These are phyloP conservation scores for Bipolaris cookei DNA, from an alignment of 2,329 filamentous ascomycete genomes.

Conservation along the genomic window DNA sequence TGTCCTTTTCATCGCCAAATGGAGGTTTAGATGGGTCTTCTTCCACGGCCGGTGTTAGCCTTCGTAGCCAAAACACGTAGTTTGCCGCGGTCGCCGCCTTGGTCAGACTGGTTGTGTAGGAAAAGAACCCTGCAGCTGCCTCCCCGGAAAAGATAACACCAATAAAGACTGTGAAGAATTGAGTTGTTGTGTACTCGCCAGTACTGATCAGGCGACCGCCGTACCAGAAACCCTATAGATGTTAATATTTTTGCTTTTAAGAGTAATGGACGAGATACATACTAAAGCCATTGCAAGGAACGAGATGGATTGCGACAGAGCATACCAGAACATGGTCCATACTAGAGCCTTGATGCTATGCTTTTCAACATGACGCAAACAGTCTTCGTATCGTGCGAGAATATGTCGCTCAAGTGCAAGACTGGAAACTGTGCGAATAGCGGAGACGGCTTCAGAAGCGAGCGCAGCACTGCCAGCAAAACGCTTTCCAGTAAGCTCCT, in stretches of 20 bases:
- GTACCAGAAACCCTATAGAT: slow-evolving; percentile 44
- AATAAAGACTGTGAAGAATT: slow-evolving; percentile 92
- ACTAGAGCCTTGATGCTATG: slow-evolving; percentile 71
- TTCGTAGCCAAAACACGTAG: slow-evolving; percentile 54
- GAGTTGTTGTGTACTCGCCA: slow-evolving; percentile 70
- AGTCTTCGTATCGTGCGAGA: slow-evolving; percentile 67
- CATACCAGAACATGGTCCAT: slow-evolving; percentile 79
- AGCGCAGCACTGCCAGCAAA: slow-evolving; percentile 68
- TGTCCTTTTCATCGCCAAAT: slow-evolving; percentile 41
- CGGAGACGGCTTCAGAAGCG: slow-evolving; percentile 91
- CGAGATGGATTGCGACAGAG: slow-evolving; percentile 80
- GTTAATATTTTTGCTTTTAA: not conserved
- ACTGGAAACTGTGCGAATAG: slow-evolving; percentile 91
- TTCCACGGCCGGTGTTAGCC: slow-evolving; percentile 46
- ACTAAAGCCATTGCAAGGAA: slow-evolving; percentile 42
- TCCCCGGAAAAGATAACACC: slow-evolving; percentile 42
- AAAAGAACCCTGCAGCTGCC: slow-evolving; percentile 89
- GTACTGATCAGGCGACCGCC: slow-evolving; percentile 44
- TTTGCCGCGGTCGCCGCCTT: slow-evolving; percentile 88
- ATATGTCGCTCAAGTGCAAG: slow-evolving; percentile 88
- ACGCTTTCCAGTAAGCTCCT: slow-evolving; percentile 74
- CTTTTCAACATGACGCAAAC: slow-evolving; percentile 59
- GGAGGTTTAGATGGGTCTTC: slow-evolving; percentile 45
- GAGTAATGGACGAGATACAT: not conserved
- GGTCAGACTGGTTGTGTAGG: slow-evolving; percentile 93